These are phyloP conservation scores for Phytophthora aleatoria DNA, from an alignment of 352 stramenopile species.

Conservation along the genomic window DNA sequence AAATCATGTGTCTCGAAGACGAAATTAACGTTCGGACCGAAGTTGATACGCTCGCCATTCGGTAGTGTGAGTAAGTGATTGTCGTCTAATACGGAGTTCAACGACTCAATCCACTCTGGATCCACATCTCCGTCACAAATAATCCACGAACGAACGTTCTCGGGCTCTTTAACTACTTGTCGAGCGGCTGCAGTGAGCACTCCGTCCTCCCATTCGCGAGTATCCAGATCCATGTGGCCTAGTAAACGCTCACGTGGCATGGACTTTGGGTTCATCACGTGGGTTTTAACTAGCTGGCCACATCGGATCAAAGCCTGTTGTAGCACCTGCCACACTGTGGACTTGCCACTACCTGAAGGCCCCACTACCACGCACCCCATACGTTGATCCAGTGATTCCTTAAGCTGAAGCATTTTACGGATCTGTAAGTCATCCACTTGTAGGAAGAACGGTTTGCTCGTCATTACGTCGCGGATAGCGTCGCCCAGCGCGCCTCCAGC, in stretches of 20 bases:
- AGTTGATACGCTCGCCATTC: slow-evolving; percentile 96
- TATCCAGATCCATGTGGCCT: slow-evolving; percentile 95
- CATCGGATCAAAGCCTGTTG: slow-evolving; percentile 87
- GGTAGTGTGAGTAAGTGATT: slow-evolving; percentile 96
- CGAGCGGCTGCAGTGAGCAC: slow-evolving; percentile 93
- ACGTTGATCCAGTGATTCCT: slow-evolving; percentile 94
- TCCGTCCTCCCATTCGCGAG: slow-evolving; percentile 95
- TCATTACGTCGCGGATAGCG: slow-evolving; percentile 92
- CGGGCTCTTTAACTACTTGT: slow-evolving; percentile 91
- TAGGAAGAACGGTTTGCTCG: slow-evolving; percentile 85
- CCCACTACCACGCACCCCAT: slow-evolving; percentile 96
- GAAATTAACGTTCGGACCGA: slow-evolving; percentile 96
- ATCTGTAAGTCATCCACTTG: slow-evolving; percentile 92
- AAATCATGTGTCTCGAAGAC: slow-evolving; percentile 97
- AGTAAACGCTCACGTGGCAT: slow-evolving; percentile 93
- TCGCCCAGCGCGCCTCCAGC: slow-evolving; percentile 77
- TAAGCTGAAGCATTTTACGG: slow-evolving; percentile 95
- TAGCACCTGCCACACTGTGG: slow-evolving; percentile 93
- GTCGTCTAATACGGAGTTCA: slow-evolving; percentile 97
- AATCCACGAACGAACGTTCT: slow-evolving; percentile 92
- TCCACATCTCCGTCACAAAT: slow-evolving; percentile 97
- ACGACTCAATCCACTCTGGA: slow-evolving; percentile 96
- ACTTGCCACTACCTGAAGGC: slow-evolving; percentile 93
- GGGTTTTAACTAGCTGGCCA: slow-evolving; percentile 88
- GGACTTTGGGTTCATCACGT: slow-evolving; percentile 97